phyloP scores from a whole-genome alignment of 2,329 filamentous ascomycete species.

The Xylariales sp. region DNA sequence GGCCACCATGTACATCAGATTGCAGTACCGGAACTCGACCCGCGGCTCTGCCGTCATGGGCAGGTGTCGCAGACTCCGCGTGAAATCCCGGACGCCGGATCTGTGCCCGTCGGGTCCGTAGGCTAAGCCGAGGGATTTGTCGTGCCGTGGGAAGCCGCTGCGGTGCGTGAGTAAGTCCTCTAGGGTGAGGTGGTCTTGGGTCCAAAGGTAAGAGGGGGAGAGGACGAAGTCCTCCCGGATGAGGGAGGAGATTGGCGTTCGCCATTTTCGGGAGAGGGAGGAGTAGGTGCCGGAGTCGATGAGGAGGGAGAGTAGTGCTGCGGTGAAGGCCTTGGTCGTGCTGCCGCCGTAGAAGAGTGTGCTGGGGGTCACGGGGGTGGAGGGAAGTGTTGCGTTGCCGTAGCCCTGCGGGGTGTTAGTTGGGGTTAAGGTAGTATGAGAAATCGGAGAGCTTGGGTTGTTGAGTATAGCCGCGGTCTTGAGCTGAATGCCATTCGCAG shows the following conservation, averaged over 20 bases:
- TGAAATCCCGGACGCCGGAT: conserved; percentile 30
- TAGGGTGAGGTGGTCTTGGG: conserved; percentile 42
- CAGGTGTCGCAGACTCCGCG: conserved; percentile 38
- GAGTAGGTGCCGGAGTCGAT: conserved; percentile 37
- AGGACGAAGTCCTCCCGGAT: conserved; percentile 47
- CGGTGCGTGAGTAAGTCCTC: conserved; percentile 50
- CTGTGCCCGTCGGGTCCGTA: conserved; percentile 27
- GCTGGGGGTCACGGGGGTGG: conserved; percentile 34
- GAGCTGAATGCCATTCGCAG: background rate
- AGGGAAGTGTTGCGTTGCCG: conserved; percentile 33
- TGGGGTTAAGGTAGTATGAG: background rate
- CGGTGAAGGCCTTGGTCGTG: conserved; percentile 51
- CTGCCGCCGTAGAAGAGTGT: conserved; percentile 51
- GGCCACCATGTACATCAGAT: conserved; percentile 46
- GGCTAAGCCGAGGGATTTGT: conserved; percentile 24
- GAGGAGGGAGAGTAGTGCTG: conserved; percentile 42
- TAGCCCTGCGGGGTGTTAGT: conserved; percentile 32
- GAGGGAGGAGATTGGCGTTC: conserved; percentile 38
- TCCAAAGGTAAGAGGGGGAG: conserved; percentile 29
- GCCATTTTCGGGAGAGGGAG: conserved; percentile 39
- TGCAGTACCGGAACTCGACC: conserved; percentile 44
- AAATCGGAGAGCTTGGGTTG: background rate
- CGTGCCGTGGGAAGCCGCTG: conserved; percentile 42
- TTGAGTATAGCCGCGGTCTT: background rate
- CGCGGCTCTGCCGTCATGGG: conserved; percentile 39